Evolutionary conservation across 495 filamentous ascomycete genomes (phyloP), one percentile per base, ranked within the genome.

Genomic region (Hyaloscypha variabilis): DNA sequence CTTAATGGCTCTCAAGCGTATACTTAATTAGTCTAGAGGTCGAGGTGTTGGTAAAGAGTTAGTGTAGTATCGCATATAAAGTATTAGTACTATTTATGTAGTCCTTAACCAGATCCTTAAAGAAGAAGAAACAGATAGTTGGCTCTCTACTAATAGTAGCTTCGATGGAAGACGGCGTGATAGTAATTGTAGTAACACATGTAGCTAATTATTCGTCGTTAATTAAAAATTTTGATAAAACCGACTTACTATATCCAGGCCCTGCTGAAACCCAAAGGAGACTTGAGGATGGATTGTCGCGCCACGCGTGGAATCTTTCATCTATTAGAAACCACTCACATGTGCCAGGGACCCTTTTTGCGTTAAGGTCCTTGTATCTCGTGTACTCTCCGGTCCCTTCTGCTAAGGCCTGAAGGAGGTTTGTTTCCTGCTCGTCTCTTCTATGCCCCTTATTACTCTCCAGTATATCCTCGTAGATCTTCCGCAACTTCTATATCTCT

Each of bases 231-330:
- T 63, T 56, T 26, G 77, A 65, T n/a, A 79, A 65, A 10, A 81
- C 76, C 19, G 78, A 81, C 46, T 81, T 81, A 10, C 79, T 77
- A 60, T 75, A 79, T 8, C 77, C 77, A 19, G 77, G 77, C 52
- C 68, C 73, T 10, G 79, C 79, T 17, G 77, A 74, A 14, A 82
- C 66, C 77, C 74, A 81, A n/a, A 82, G 67, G 11, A 81, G 65
- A 63, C 66, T 64, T 10, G 75, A 71, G 2, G 39, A 17, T 17
- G 65, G 30, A 21, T 46, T 65, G 6, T 77, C 60, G 8, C 69
- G 71, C 78, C 75, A 81, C 6, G 58, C 57, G 8, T 29, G 63
- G 54, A 77, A 77, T 31, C 39, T 64, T 13, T 71, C 50, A n/a
- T 78, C 69, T 5, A 58, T 21, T 50, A 77, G 64, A 58, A 77